Base-by-base conservation (phyloP, 2,329 filamentous ascomycete species). In the Beauveria caledonica region DNA sequence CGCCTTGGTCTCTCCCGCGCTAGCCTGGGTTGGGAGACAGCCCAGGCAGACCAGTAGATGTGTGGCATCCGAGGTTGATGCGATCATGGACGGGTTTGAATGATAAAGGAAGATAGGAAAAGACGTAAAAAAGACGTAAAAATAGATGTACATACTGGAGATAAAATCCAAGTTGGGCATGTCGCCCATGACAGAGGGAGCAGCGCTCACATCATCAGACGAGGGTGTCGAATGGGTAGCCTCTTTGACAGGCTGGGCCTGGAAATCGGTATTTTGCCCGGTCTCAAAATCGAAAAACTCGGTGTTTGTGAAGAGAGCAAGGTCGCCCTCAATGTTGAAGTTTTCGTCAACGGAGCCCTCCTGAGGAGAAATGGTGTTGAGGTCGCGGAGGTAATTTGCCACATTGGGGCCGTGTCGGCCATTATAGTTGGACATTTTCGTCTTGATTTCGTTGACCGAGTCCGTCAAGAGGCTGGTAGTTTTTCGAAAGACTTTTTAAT, bases 331-430 rank as follows among this genome's bases (percentile, higher is more conserved):
- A 64, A 88, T 77, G 67, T 81, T 81, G 73, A 86, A 82, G 56
- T 79, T 74, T 58, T 88, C 84, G 63, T 86, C 80, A 58, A 72
- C 71, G 29, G 78, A 68, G 61, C 66, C 67, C 57, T 79, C 82
- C 63, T 87, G 80, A 58, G 88, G 83, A 67, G 86, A 84, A 63
- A 87, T 78, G 63, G 86, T 84, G 78, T 96, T 96, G 68, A 97
- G 80, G 67, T 92, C 88, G 69, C 90, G 88, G 66, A 97, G 82
- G 77, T 94, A 96, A 70, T 92, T 88, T 70, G 91, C 92, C 76
- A 96, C 89, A 74, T 96, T 96, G 70, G 90, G 88, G 68, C 84
- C 89, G 71, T 88, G 86, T 64, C 90, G 88, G 70, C 86, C 87
- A 74, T 82, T 86, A 81, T 86, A 92, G 72, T 79, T 82, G 72